Percentiles rank a stretch among this genome's conserved stretches.
Evolutionary conservation across 306 rosid genomes (phyloP).

Genomic region (Sophora flavescens): DNA sequence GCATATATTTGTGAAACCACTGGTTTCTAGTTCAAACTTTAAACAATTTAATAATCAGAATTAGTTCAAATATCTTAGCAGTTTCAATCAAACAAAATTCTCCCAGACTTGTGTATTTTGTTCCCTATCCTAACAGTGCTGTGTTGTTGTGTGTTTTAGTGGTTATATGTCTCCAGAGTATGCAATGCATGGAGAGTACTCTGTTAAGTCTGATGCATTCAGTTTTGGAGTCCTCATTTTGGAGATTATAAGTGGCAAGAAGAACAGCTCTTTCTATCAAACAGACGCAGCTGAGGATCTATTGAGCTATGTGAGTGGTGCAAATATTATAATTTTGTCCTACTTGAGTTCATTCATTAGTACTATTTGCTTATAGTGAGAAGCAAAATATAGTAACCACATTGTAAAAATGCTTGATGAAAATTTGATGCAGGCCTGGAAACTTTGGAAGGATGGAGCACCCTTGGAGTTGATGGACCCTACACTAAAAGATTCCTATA

Average conservation of each 20-base stretch:
- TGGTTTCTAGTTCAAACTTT: neutral
- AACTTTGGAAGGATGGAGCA: constrained; percentile 49
- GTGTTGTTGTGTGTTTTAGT: constrained; percentile 39
- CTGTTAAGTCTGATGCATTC: constrained; percentile 43
- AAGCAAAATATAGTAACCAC: neutral
- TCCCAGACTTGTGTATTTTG: neutral
- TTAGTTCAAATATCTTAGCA: constrained; percentile 12
- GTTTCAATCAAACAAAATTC: neutral
- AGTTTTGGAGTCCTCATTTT: constrained; percentile 47
- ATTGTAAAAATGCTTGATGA: constrained; percentile 7
- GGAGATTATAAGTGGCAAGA: constrained; percentile 56
- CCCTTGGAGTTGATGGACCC: constrained; percentile 47
- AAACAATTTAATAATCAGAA: neutral
- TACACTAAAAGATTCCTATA: constrained; percentile 37
- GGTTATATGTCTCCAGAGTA: constrained; percentile 47
- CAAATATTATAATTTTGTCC: neutral
- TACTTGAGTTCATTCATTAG: neutral
- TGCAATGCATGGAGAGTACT: constrained; percentile 39
- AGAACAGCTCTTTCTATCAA: constrained; percentile 38
- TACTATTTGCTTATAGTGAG: neutral
- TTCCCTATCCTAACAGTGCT: neutral
- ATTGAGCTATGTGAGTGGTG: constrained; percentile 50
- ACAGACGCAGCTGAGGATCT: constrained; percentile 32
- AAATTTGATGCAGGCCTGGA: constrained; percentile 53
- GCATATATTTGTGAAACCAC: constrained; percentile 2